Percentiles rank a stretch among this genome's conserved stretches.
phyloP scores from a whole-genome alignment of 306 rosid genomes.

The Quercus variabilis region DNA sequence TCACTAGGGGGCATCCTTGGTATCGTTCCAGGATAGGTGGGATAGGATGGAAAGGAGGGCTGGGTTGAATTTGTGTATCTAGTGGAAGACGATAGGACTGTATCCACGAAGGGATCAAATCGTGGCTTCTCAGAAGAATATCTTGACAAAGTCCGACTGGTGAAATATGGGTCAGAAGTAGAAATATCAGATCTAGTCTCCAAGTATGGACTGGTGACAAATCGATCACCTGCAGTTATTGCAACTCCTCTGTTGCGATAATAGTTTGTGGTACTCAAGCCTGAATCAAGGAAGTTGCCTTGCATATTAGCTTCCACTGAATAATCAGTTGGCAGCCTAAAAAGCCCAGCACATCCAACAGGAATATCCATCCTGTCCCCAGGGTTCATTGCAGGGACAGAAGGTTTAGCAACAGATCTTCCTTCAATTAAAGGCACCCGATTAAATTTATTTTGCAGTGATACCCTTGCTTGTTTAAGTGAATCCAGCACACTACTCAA shows the following conservation, averaged over 20 bases:
- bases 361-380: conserved; percentile 55
- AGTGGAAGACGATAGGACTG: conserved; percentile 36
- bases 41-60: conserved; percentile 23
- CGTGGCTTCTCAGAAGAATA: conserved; percentile 28
- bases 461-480: conserved; percentile 68
- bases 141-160: conserved; percentile 36
- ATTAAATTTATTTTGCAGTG: conserved; percentile 57
- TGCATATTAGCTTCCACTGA: conserved; percentile 44
- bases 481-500: conserved; percentile 71
- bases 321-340: conserved; percentile 79
- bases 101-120: conserved; percentile 36
- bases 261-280: conserved; percentile 30
- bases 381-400: conserved; percentile 25
- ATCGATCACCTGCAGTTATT: conserved; percentile 30
- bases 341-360: conserved; percentile 66
- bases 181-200: conserved; percentile 27
- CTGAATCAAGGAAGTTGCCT: conserved; percentile 30
- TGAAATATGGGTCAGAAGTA: conserved; percentile 33
- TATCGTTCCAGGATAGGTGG: conserved; percentile 29
- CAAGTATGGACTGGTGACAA: conserved; percentile 23
- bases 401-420: conserved; percentile 25
- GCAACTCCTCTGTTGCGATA: conserved; percentile 25
- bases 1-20: conserved; percentile 36
- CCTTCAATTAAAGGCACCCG: conserved; percentile 39
- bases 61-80: conserved; percentile 29